Base-by-base conservation (phyloP, 2,329 filamentous ascomycete genomes). In the Fusarium stilboides region DNA sequence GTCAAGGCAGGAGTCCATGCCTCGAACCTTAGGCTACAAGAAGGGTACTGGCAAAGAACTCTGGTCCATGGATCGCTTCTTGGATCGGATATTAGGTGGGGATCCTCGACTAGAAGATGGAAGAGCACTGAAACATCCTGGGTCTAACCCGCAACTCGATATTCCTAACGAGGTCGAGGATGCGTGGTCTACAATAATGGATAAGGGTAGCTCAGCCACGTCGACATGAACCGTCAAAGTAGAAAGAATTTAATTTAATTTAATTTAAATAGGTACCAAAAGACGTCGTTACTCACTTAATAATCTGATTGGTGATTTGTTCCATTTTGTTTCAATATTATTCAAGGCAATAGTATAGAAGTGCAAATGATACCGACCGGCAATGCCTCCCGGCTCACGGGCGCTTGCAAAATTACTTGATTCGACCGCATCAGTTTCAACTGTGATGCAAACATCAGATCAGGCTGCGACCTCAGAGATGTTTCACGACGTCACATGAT, bases 61-160 rank as follows among this genome's bases (percentile, higher is more conserved):
- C 1, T 69, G 66, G 66, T 70, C 66, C 7, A 63, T 69, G 49
- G 37, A 63, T 39, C 52, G 66, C 0, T 70, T 69, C 8, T 8
- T 69, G 0, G 49, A 67, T 1, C 36, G 66, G 0, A 59, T 69
- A 3, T 57, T 67, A 3, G 62, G 66, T 0, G 42, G 53, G 0
- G 34, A 28, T 2, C 1, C 19, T 4, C 14, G 4, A 9, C 0
- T 14, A 15, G 3, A 2, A 9, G 1, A 8, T 4, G 4, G 22
- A 13, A 8, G 31, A 12, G 13, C 15, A 26, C 28, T 13, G 6
- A 9, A 22, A 31, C 36, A 20, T 8, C 26, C 24, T 22, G 55
- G 22, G 3, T 22, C 3, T 0, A 49, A 12, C 0, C n/a, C 54
- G 10, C 14, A n/a, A 1, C 47, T 54, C 6, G 6, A 51, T 4